These are phyloP conservation scores for Phialophora expanda DNA, from an alignment of 2,329 filamentous ascomycete genomes.

Conservation along the genomic window DNA sequence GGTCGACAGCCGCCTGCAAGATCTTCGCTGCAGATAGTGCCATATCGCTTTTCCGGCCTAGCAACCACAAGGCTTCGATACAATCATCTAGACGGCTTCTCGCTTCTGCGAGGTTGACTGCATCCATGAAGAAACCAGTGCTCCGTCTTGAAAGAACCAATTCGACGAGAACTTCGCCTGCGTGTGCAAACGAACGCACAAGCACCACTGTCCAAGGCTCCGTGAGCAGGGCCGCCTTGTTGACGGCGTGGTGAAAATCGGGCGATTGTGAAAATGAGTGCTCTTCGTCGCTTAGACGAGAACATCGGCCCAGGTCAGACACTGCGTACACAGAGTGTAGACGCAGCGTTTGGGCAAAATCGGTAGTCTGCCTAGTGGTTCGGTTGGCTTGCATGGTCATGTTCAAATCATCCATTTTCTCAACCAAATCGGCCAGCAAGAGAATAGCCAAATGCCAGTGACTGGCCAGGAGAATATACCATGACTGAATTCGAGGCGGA, in stretches of 20 bases:
- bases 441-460: conserved; percentile 65
- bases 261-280: conserved; percentile 30
- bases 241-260: conserved; percentile 59
- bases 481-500: conserved; percentile 62
- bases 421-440: conserved; percentile 61
- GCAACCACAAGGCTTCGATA: conserved; percentile 59
- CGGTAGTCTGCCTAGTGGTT: conserved; percentile 17
- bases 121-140: conserved; percentile 38
- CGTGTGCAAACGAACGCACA: conserved; percentile 22
- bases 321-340: conserved; percentile 24
- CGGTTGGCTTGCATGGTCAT: conserved; percentile 35
- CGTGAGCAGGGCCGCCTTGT: conserved; percentile 60
- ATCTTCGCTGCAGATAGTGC: conserved; percentile 47
- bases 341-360: conserved; percentile 15
- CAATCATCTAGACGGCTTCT: conserved; percentile 55
- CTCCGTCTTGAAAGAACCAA: conserved; percentile 14
- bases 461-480: conserved; percentile 63
- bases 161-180: conserved; percentile 26
- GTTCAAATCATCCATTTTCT: conserved; percentile 53
- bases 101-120: conserved; percentile 39
- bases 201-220: conserved; percentile 64
- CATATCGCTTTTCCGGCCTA: conserved; percentile 63
- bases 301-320: conserved; percentile 24
- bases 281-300: conserved; percentile 15
- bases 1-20: conserved; percentile 17